phyloP scores from a whole-genome alignment of 225 moss, liverwort and hornwort species.

The Pseudoscleropodium purum region DNA sequence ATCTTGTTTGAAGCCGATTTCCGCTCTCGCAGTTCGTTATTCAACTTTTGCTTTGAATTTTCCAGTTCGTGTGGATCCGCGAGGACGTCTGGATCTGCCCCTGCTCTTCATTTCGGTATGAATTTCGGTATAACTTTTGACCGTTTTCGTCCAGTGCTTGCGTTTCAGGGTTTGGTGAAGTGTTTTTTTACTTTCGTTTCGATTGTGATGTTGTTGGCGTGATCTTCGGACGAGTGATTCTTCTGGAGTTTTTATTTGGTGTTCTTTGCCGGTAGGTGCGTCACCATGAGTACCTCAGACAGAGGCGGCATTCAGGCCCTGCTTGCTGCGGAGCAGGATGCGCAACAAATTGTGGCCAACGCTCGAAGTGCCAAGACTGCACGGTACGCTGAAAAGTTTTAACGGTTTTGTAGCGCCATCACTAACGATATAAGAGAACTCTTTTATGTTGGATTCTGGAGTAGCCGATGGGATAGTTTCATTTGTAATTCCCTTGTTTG shows the following conservation, averaged over 20 bases:
- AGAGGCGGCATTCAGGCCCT: constrained; percentile 90
- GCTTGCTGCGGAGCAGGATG: constrained; percentile 96
- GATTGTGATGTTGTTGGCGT: not conserved
- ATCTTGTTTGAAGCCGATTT: not conserved
- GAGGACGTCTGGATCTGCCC: not conserved
- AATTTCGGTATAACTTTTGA: not conserved
- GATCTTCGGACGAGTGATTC: not conserved
- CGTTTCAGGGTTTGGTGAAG: constrained; percentile 5
- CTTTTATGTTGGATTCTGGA: not conserved
- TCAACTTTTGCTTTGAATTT: not conserved
- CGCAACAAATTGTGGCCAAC: constrained; percentile 78
- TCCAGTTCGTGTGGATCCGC: not conserved
- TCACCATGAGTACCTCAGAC: constrained; percentile 54
- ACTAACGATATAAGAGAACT: not conserved
- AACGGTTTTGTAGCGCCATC: not conserved
- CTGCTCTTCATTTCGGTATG: not conserved
- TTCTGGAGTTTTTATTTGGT: not conserved
- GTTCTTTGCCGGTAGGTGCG: not conserved
- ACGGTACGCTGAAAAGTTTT: constrained; percentile 1
- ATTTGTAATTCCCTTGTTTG: not conserved
- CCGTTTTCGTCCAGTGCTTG: not conserved
- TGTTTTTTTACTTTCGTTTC: not conserved
- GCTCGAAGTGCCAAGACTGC: constrained; percentile 69
- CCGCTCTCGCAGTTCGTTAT: not conserved
- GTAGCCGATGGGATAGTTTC: too few species aligned